phyloP scores from a whole-genome alignment of 768 basidiomycete species.

The Lentinula detonsa region DNA sequence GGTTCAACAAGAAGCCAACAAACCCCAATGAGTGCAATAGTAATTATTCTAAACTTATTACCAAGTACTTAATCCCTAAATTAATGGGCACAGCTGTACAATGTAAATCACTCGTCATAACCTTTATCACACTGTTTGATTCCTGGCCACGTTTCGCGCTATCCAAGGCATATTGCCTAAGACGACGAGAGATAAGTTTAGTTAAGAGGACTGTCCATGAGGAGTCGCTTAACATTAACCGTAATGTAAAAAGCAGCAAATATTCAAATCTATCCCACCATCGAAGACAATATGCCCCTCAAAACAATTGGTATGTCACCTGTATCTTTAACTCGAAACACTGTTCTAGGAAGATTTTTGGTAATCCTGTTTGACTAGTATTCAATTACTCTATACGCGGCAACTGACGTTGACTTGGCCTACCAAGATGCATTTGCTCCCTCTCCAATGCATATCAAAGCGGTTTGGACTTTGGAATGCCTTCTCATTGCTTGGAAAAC shows the following conservation, averaged over 20 bases:
- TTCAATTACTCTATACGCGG: background rate
- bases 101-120: background rate
- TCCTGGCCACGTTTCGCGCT: too few relatives aligned
- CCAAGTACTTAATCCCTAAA: too few relatives aligned
- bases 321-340: constrained; percentile 54
- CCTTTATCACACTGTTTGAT: background rate
- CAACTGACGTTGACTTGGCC: constrained; percentile 6
- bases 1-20: constrained; percentile 48
- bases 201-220: too few relatives aligned
- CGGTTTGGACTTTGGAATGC: constrained; percentile 60
- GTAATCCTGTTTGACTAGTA: constrained; percentile 39
- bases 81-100: too few relatives aligned
- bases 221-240: too few relatives aligned
- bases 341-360: constrained; percentile 53
- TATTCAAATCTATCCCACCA: constrained; percentile 30
- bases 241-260: too few relatives aligned
- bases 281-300: constrained; percentile 52
- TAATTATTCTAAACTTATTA: background rate
- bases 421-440: constrained; percentile 62
- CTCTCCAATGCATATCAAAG: constrained; percentile 64
- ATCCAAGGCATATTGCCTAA: too few relatives aligned
- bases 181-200: too few relatives aligned
- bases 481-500: constrained; percentile 51
- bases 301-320: constrained; percentile 61
- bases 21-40: constrained; percentile 9